A percentile compares a stretch with the other conserved stretches of the same genome.
Conservation (phyloP, 2,329 filamentous ascomycete genomes). For the Talaromyces sp. region DNA sequence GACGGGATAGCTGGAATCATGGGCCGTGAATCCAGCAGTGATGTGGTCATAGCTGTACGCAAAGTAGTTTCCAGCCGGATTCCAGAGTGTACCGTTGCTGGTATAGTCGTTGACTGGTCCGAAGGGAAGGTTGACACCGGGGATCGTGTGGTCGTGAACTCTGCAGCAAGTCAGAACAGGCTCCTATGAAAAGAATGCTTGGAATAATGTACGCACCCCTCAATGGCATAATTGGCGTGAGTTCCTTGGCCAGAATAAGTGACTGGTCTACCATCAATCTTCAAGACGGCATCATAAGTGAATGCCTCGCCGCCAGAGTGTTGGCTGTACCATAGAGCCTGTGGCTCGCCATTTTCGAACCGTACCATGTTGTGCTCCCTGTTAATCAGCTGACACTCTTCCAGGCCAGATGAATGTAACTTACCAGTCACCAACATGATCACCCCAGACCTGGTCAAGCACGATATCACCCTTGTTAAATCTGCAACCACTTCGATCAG, state of each 20-base stretch:
- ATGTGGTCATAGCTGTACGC: slow-evolving; percentile 51
- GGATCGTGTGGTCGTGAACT: slow-evolving; percentile 61
- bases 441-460: slow-evolving; percentile 49
- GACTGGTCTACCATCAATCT: slow-evolving; percentile 53
- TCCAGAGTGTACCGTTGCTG: slow-evolving; percentile 57
- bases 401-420: slow-evolving; percentile 8
- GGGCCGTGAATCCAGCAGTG: slow-evolving; percentile 45
- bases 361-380: slow-evolving; percentile 67
- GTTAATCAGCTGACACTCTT: neutral
- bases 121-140: slow-evolving; percentile 54
- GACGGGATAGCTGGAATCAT: slow-evolving; percentile 46
- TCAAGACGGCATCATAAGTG: slow-evolving; percentile 54
- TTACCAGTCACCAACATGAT: slow-evolving; percentile 63
- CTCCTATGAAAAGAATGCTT: neutral
- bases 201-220: slow-evolving; percentile 35
- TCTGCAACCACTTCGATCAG: slow-evolving; percentile 21
- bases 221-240: slow-evolving; percentile 62
- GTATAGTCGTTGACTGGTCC: slow-evolving; percentile 56
- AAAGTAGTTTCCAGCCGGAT: slow-evolving; percentile 55
- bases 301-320: slow-evolving; percentile 63
- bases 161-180: neutral
- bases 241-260: slow-evolving; percentile 58
- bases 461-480: slow-evolving; percentile 55
- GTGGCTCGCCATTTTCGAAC: slow-evolving; percentile 55
- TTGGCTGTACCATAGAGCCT: slow-evolving; percentile 61